Base-by-base conservation (phyloP, 176 grass and related monocot species). In the Aechmea fasciata region DNA sequence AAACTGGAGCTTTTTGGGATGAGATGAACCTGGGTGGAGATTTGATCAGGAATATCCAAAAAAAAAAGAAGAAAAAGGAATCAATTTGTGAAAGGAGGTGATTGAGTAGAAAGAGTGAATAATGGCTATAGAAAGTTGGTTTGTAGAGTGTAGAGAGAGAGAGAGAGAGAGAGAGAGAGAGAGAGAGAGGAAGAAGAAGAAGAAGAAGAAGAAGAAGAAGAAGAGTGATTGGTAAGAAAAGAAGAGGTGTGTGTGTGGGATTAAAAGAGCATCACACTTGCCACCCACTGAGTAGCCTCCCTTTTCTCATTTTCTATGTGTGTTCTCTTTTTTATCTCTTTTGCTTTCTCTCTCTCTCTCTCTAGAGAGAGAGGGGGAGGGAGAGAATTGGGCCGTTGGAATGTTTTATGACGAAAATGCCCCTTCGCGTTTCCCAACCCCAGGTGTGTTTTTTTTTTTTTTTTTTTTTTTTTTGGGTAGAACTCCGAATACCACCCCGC, bases 361-460 rank as follows among this genome's bases (percentile, higher is more conserved):
- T 23, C 22, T 23, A 41, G 3, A 33, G 4, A 33, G 29, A 4
- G 29, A 0, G 29, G 33, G 33, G 33, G 22, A 1, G 23, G 17
- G 62, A 51, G 25, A 75, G 25, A 75, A 77, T 83, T 73, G 13
- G 72, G 2, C 71, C 76, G 72, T 76, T 79, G 82, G 62, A 22
- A 61, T 41, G 28, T 68, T 59, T 51, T 25, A 14, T 18, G 71
- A 66, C 79, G 54, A 59, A 65, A 75, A 49, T 65, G 49, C 11
- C 77, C 22, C 26, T 41, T 33, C 29, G 3, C 29, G 0, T 33
- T 33, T 33, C 29, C 29, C 29, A 33, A 33, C 29, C 33, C 6
- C 6, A 6, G 33, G 4, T 41, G 33, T 41, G 33, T 0, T 41
- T 7, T 41, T 41, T 41, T 0, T 0, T 41, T 4, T 33, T 6